Conservation (phyloP, 208 protist genomes). For the Phytomonas francai region DNA sequence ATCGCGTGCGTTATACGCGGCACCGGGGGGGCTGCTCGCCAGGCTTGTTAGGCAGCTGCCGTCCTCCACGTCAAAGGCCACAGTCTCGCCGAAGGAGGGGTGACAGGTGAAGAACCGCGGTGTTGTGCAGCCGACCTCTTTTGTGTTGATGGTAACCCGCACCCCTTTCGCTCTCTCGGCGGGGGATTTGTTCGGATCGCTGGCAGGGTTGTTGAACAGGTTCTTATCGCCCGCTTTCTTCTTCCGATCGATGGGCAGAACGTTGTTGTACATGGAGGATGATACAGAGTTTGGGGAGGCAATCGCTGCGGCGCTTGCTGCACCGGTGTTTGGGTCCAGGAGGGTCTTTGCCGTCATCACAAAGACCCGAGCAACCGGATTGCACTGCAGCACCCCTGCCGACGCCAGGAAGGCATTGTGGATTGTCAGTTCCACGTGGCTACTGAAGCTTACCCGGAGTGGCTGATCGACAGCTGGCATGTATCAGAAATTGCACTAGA, state of each 20-base stretch:
- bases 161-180: background rate
- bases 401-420: slow-evolving; percentile 67
- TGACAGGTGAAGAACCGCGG: slow-evolving; percentile 42
- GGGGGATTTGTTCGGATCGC: background rate
- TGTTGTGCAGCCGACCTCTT: slow-evolving; percentile 31
- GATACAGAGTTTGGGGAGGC: background rate
- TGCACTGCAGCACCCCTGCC: slow-evolving; percentile 61
- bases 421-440: slow-evolving; percentile 54
- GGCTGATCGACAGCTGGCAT: slow-evolving; percentile 20
- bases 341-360: slow-evolving; percentile 53
- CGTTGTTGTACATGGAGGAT: background rate
- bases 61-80: slow-evolving; percentile 35
- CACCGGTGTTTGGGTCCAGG: slow-evolving; percentile 8
- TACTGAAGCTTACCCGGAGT: slow-evolving; percentile 58
- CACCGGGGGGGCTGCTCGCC: slow-evolving; percentile 7
- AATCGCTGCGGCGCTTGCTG: background rate
- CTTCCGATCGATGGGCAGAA: background rate
- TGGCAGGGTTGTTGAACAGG: background rate
- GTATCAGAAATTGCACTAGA: background rate
- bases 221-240: background rate
- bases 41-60: slow-evolving; percentile 31
- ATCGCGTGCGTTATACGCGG: background rate
- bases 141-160: slow-evolving; percentile 22
- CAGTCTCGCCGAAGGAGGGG: slow-evolving; percentile 39
- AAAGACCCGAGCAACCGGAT: slow-evolving; percentile 58